Base-by-base conservation (phyloP, 2,329 filamentous ascomycete species). In the Ascochyta fabae region DNA sequence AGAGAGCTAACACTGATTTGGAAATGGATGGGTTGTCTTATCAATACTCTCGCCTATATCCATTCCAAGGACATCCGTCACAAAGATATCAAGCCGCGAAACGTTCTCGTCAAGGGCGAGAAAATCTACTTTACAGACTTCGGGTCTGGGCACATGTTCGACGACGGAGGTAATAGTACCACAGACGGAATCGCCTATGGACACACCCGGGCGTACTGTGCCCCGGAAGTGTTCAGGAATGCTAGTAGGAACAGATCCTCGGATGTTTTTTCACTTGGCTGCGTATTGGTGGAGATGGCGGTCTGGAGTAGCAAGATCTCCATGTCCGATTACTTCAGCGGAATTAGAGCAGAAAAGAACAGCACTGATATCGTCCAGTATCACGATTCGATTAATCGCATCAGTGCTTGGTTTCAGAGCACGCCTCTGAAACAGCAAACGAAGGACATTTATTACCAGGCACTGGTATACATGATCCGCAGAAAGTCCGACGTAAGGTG, bases 261-360 rank as follows among this genome's bases (percentile, higher is more conserved):
- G 3, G 66, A 70, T 50, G 61, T 69, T 3, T 69, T 60, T 49
- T 67, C 64, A 0, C 48, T 69, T 3, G 67, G 65, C 1, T 66
- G 64, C 39, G 59, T 69, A 0, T 61, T 64, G 23, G 26, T 66
- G 0, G 62, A 69, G 15, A 60, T 69, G 40, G 48, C 16, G 4
- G 49, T 27, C 2, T 52, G 36, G 49, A 23, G 42, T 19, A 34
- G 36, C 19, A 13, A 23, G 2, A 23, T 46, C 15, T 13, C 48
- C 2, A 41, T 45, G 26, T 2, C 41, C 6, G 35, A 45, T 7
- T 46, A 52, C 22, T 33, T 45, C 19, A 27, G 3, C 2, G 16
- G 24, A 6, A 34, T 44, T 9, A 12, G 41, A 24, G 26, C 16
- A 2, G 3, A 23, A 10, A 7, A 15, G 6, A 16, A 16, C 24